phyloP scores from a whole-genome alignment of 2,329 filamentous ascomycete genomes.

The Trichoderma semiorbis region DNA sequence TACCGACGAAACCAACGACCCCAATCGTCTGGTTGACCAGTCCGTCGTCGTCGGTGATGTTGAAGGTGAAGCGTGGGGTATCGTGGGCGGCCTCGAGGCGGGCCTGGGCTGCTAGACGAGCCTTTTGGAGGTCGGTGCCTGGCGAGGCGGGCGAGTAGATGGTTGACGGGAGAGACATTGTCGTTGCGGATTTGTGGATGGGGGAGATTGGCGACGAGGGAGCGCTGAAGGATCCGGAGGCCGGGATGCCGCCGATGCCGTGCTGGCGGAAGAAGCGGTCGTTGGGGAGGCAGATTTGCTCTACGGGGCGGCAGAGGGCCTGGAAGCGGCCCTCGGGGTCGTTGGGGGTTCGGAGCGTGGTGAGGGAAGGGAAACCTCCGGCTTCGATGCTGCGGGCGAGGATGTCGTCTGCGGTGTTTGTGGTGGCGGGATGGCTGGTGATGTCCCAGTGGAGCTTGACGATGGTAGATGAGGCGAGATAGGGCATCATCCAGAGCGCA shows the following conservation, averaged over 20 bases:
- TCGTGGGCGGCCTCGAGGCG: constrained; percentile 58
- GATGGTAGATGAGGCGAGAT: constrained; percentile 55
- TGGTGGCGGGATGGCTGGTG: constrained; percentile 44
- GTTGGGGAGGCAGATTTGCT: constrained; percentile 48
- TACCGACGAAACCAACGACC: constrained; percentile 61
- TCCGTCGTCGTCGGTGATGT: constrained; percentile 54
- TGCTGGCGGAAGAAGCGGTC: constrained; percentile 40
- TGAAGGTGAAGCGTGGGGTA: constrained; percentile 54
- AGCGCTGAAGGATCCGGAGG: constrained; percentile 23
- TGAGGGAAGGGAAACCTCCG: constrained; percentile 60
- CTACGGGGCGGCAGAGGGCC: constrained; percentile 61
- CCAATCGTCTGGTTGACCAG: constrained; percentile 49
- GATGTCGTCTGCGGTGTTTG: constrained; percentile 55
- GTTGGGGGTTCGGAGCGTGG: constrained; percentile 58
- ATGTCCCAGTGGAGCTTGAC: constrained; percentile 63
- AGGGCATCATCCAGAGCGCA: constrained; percentile 59
- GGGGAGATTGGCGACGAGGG: constrained; percentile 27
- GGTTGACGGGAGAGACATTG: constrained; percentile 30
- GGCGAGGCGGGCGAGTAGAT: constrained; percentile 26
- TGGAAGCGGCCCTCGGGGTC: constrained; percentile 70
- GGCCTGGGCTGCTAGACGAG: constrained; percentile 62
- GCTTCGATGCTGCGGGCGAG: constrained; percentile 61
- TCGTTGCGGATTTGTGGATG: constrained; percentile 37
- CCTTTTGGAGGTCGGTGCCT: constrained; percentile 45
- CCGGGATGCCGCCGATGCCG: not conserved